These are phyloP conservation scores for Decorospora gaudefroyi DNA, from an alignment of 2,329 filamentous ascomycete genomes.

Conservation along the genomic window DNA sequence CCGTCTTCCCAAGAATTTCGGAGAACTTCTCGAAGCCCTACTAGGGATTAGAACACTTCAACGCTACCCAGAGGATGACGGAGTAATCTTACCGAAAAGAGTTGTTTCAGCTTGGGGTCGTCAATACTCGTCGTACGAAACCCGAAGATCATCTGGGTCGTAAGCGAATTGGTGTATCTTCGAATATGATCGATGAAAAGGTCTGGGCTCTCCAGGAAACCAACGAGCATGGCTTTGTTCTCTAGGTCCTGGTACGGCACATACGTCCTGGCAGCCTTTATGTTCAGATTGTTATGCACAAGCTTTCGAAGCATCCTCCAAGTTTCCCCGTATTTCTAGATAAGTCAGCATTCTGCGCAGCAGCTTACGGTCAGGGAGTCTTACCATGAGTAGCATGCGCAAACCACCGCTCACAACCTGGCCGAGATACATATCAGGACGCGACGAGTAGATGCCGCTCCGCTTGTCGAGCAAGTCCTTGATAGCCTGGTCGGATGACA, in stretches of 20 bases:
- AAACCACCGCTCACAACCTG: conserved; percentile 14
- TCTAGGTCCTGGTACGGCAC: conserved; percentile 61
- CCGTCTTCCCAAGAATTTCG: conserved; percentile 50
- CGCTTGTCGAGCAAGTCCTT: conserved; percentile 59
- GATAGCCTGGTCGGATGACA: conserved; percentile 53
- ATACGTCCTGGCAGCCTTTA: conserved; percentile 26
- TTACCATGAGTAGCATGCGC: conserved; percentile 22
- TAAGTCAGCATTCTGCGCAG: neutral
- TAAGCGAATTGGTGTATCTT: conserved; percentile 56
- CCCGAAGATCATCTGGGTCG: conserved; percentile 57
- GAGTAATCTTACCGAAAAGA: conserved; percentile 19
- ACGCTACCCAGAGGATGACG: neutral
- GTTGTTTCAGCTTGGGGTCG: conserved; percentile 23
- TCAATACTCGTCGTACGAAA: conserved; percentile 36
- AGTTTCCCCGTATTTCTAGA: conserved; percentile 20
- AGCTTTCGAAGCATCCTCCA: conserved; percentile 30
- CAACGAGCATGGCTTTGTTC: conserved; percentile 59
- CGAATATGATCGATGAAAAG: conserved; percentile 53
- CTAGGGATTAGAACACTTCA: conserved; percentile 38
- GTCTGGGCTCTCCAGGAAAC: conserved; percentile 53
- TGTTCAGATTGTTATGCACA: conserved; percentile 26
- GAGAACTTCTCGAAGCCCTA: conserved; percentile 51
- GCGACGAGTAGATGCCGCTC: conserved; percentile 56
- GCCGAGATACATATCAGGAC: conserved; percentile 42
- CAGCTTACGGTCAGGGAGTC: too few species aligned